phyloP scores from a whole-genome alignment of 257 asterid species.

The Solanum appendiculatum region DNA sequence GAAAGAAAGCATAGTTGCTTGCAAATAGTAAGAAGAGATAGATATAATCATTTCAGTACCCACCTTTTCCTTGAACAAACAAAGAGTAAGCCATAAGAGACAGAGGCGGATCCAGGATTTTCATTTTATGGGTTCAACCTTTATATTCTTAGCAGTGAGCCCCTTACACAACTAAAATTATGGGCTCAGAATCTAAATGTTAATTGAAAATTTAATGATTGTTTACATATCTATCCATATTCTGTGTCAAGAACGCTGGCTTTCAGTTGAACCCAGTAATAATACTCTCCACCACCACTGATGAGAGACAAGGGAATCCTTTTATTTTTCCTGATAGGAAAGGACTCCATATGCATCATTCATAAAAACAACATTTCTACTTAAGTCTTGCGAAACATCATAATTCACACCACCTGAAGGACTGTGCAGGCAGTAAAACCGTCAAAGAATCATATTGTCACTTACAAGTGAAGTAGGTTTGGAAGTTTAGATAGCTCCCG shows the following conservation, averaged over 20 bases:
- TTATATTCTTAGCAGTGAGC: neutral
- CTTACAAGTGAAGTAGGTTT: constrained; percentile 87
- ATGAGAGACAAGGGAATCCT: neutral
- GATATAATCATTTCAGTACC: neutral
- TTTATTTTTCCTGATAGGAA: neutral
- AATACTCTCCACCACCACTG: neutral
- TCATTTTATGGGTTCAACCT: neutral
- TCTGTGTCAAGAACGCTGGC: neutral
- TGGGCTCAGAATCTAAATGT: neutral
- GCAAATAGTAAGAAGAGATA: neutral
- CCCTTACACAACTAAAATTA: neutral
- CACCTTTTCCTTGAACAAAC: neutral
- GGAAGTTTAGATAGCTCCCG: constrained; percentile 75
- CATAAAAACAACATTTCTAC: neutral
- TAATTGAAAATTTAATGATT: neutral
- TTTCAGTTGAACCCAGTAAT: neutral
- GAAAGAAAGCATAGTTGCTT: neutral
- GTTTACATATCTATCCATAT: neutral
- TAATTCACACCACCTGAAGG: neutral
- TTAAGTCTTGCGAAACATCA: neutral
- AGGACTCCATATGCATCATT: neutral
- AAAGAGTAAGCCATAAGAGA: neutral
- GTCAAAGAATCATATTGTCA: neutral
- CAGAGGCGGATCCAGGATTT: neutral
- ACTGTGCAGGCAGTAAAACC: neutral